Evolutionary conservation across 352 stramenopile genomes (phyloP), one percentile per base, ranked within the genome.

Genomic region (Phytophthora lateralis): DNA sequence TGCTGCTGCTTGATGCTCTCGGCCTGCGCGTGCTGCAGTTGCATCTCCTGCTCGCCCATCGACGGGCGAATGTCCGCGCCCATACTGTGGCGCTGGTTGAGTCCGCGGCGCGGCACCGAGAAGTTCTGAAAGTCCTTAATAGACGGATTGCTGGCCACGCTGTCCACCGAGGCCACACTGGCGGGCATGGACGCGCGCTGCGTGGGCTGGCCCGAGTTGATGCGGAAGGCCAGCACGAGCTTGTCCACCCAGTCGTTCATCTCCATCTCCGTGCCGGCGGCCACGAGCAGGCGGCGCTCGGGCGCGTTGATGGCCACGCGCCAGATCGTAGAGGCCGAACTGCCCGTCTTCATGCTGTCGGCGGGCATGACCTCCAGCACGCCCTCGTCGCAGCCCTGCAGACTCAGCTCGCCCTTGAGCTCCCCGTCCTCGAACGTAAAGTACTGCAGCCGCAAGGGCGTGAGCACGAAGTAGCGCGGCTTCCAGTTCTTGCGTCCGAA

Each of bases 211-310:
- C 79, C 79, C 12, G 69, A 69, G 54, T 78, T 81, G 21, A 89
- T 76, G 35, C 79, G 79, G 57, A 89, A 89, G 17, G 79, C 79
- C 52, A 86, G 39, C 29, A 87, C 73, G 27, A 94, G 69, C 53
- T 92, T 87, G 62, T 90, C 75, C 41, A 90, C 82, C 85, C 85
- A 94, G 51, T 89, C 68, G 56, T 94, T 94, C 85, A 94, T 94
- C 57, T 94, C 85, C 59, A 89, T 89, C 54, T 95, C 83, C 14
- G 85, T 90, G 10, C 76, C 71, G 0, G 83, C 78, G 6, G 83
- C 85, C 37, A 95, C 71, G 12, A 94, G 60, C 45, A 93, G 58
- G 0, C 83, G 80, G 11, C 77, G 74, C 38, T 80, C 64, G 0
- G 78, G 76, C 26, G 80, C 76, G 55, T 90, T 88, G 55, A 95